Evolutionary conservation across 768 basidiomycete genomes (phyloP), one percentile per base, ranked within the genome.

Genomic region (Boletus sp.): DNA sequence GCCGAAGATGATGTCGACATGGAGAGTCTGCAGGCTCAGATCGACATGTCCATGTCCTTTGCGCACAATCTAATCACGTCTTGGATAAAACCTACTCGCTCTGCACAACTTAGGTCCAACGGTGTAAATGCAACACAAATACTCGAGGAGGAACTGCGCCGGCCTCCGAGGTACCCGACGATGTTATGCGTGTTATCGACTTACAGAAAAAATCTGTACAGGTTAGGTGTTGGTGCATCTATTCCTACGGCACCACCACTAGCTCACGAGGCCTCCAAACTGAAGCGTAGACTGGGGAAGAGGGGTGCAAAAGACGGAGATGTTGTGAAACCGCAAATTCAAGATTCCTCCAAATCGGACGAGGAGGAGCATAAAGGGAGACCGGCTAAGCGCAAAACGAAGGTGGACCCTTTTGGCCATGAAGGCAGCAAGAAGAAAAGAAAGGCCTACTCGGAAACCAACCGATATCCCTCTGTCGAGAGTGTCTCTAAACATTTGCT

Each of bases 21-120:
- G 46, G 86, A 88, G 63, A 74, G 80, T 33, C 74, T 92, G 38
- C 90, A 91, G 68, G 88, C 89, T n/a, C 87, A 87, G 71, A 83
- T 91, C 49, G 87, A 92, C 69, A 73, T 88, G 63, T 83, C 89
- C 21, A 83, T 91, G 82, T 84, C 89, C 6, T 82, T 84, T 69
- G 83, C 85, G 2, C 81, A 90, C 58, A 77, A 82, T 66, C 77
- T 91, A 61, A 82, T 88, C 41, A 78, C 86, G 21, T 87, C 90
- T 51, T 92, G 90, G 90, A 76, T 92, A 60, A 82, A 83, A 60
- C 80, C 85, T 32, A 71, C 75, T 37, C 62, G 66, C n/a, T 74
- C 72, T 51, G 65, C 76, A 41, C 65, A 75, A 27, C 71, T 65
- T 53, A 72, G 64, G 57, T 70, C 73, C 21, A 47, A 51, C 34